Conservation (phyloP, 805 yeast genomes). For the Schwanniomyces pseudopolymorphus region DNA sequence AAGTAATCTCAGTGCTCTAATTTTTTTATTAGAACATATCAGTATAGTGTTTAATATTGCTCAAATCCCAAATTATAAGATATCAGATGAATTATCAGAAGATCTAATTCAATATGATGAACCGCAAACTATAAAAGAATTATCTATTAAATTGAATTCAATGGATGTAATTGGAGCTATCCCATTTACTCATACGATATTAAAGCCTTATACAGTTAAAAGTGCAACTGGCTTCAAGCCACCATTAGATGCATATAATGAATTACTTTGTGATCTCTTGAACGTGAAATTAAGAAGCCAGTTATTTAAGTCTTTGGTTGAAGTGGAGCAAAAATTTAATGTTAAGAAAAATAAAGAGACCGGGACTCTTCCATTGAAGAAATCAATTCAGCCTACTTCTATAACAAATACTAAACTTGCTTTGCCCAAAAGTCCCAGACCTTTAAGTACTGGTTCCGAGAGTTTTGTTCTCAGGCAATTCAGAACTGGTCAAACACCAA, state of each 20-base stretch:
- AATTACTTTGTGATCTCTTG: constrained; percentile 28
- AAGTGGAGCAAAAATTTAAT: constrained; percentile 26
- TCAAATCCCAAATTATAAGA: constrained; percentile 23
- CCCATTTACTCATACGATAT: constrained; percentile 40
- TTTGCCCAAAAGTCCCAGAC: constrained; percentile 19
- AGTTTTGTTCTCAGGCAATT: constrained; percentile 42
- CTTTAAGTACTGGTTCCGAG: constrained; percentile 19
- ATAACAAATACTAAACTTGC: constrained; percentile 1
- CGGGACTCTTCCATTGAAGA: constrained; percentile 15
- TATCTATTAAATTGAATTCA: constrained; percentile 22
- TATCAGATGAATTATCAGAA: constrained; percentile 22
- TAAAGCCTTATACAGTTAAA: constrained; percentile 40
- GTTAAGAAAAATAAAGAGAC: constrained; percentile 32
- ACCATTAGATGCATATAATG: constrained; percentile 27
- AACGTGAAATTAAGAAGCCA: constrained; percentile 18
- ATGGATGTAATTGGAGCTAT: constrained; percentile 37
- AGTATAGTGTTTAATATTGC: constrained; percentile 21
- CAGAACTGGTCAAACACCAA: constrained; percentile 39
- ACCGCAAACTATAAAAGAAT: constrained; percentile 4
- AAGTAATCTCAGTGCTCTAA: constrained; percentile 37
- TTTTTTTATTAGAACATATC: constrained; percentile 37
- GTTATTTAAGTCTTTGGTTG: constrained; percentile 19
- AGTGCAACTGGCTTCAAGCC: constrained; percentile 40
- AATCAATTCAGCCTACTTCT: background rate
- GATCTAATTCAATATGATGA: constrained; percentile 9